These are phyloP conservation scores for Iberis pinnata DNA, from an alignment of 345 rosid genomes.

Conservation along the genomic window DNA sequence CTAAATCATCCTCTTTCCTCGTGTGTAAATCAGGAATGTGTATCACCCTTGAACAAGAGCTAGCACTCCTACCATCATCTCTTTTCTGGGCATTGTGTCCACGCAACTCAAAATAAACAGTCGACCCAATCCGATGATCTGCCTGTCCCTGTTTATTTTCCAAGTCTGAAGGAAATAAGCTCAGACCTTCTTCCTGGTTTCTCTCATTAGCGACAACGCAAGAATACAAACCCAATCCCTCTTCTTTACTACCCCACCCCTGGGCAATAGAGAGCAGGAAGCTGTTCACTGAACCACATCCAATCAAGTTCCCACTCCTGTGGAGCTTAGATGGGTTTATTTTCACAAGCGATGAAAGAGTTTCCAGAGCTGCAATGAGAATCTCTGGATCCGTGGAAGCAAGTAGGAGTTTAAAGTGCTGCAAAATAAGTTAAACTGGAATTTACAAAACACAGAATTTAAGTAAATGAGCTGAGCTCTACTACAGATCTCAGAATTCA, in stretches of 20 bases:
- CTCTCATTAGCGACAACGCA: slow-evolving; percentile 84
- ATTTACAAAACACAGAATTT: slow-evolving; percentile 19
- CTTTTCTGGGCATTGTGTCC: slow-evolving; percentile 40
- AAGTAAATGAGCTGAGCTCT: slow-evolving; percentile 5
- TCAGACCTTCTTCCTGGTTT: slow-evolving; percentile 72
- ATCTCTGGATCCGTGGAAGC: slow-evolving; percentile 94
- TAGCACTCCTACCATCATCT: slow-evolving; percentile 32
- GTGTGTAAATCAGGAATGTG: slow-evolving; percentile 73
- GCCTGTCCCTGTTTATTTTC: slow-evolving; percentile 54
- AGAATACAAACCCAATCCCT: slow-evolving; percentile 88
- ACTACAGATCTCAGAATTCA: slow-evolving; percentile 7
- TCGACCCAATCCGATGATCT: slow-evolving; percentile 67
- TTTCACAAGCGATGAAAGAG: slow-evolving; percentile 79
- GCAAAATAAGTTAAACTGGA: slow-evolving; percentile 17
- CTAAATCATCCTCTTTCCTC: slow-evolving; percentile 77
- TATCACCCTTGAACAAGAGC: slow-evolving; percentile 51
- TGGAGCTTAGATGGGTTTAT: slow-evolving; percentile 84
- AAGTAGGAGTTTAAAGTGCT: slow-evolving; percentile 90
- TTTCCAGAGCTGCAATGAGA: slow-evolving; percentile 80
- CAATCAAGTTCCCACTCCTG: slow-evolving; percentile 75
- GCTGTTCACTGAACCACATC: slow-evolving; percentile 80
- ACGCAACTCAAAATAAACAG: slow-evolving; percentile 84
- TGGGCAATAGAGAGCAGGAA: slow-evolving; percentile 83
- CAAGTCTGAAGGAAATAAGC: slow-evolving; percentile 68
- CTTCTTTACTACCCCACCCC: slow-evolving; percentile 99